Conservation (phyloP, 352 stramenopile species). For the Phytophthora cajani region DNA sequence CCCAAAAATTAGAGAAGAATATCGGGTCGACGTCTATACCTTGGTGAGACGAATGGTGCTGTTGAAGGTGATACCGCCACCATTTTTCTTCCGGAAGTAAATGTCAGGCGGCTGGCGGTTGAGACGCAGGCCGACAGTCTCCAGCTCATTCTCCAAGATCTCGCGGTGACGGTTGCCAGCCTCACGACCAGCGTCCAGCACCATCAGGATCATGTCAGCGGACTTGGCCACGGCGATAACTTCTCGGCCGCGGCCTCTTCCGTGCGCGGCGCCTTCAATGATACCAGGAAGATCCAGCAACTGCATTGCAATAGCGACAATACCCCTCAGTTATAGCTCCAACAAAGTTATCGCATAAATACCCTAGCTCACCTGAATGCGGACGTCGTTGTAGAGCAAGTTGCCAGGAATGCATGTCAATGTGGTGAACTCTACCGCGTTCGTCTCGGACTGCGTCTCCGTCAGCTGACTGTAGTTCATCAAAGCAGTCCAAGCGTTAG, state of each 20-base stretch:
- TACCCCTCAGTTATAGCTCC: not conserved
- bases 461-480: conserved; percentile 88
- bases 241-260: conserved; percentile 97
- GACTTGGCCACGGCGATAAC: conserved; percentile 99
- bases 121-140: conserved; percentile 97
- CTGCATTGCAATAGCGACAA: conserved; percentile 31
- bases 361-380: conserved; percentile 89
- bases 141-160: conserved; percentile 98
- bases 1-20: not conserved
- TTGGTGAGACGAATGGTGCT: conserved; percentile 96
- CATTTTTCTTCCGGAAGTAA: conserved; percentile 95
- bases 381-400: conserved; percentile 95
- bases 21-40: conserved; percentile 45
- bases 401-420: conserved; percentile 98
- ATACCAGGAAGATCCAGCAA: conserved; percentile 99
- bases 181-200: conserved; percentile 98
- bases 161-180: conserved; percentile 96
- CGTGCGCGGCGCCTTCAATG: conserved; percentile 99
- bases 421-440: conserved; percentile 98
- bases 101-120: conserved; percentile 98
- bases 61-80: conserved; percentile 96
- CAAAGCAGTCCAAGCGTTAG: conserved; percentile 7
- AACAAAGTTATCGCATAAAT: not conserved
- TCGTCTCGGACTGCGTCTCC: conserved; percentile 96
- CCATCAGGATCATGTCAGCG: conserved; percentile 99